A percentile compares a stretch with the other conserved stretches of the same genome.
Evolutionary conservation across 2,329 filamentous ascomycete genomes (phyloP).

Genomic region (Xylaria sp.): DNA sequence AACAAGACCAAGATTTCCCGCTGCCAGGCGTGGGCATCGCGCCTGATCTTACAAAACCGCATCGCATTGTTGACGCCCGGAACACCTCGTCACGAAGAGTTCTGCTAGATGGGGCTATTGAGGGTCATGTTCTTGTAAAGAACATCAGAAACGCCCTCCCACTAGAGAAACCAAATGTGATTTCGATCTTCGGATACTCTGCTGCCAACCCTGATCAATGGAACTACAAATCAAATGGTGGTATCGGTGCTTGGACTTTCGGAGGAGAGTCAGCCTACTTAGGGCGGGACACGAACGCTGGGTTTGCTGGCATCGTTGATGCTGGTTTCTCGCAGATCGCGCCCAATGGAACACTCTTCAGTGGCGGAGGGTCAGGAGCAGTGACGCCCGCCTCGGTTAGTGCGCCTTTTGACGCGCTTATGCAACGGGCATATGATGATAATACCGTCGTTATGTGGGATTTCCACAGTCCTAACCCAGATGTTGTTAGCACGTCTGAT

Average conservation of each 20-base stretch:
- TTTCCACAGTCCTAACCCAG: constrained; percentile 54
- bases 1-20: constrained; percentile 55
- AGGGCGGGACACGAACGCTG: constrained; percentile 37
- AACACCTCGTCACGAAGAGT: constrained; percentile 50
- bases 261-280: constrained; percentile 48
- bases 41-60: constrained; percentile 53
- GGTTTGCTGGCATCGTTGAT: constrained; percentile 41
- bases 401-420: constrained; percentile 61
- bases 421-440: constrained; percentile 58
- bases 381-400: constrained; percentile 54
- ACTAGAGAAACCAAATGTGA: constrained; percentile 52
- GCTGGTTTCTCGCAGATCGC: constrained; percentile 48
- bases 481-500: constrained; percentile 58
- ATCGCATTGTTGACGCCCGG: constrained; percentile 59
- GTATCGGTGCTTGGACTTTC: constrained; percentile 46
- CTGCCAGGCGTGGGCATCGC: constrained; percentile 59
- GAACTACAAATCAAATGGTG: constrained; percentile 48
- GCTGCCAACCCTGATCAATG: constrained; percentile 52
- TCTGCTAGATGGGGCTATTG: constrained; percentile 62
- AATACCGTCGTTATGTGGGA: constrained; percentile 66
- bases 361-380: constrained; percentile 56
- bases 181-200: constrained; percentile 69
- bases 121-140: constrained; percentile 69
- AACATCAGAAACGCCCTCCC: constrained; percentile 62
- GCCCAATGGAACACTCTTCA: constrained; percentile 53